phyloP scores from a whole-genome alignment of 169 alveolate genomes.

The Sarcocystis neurona region DNA sequence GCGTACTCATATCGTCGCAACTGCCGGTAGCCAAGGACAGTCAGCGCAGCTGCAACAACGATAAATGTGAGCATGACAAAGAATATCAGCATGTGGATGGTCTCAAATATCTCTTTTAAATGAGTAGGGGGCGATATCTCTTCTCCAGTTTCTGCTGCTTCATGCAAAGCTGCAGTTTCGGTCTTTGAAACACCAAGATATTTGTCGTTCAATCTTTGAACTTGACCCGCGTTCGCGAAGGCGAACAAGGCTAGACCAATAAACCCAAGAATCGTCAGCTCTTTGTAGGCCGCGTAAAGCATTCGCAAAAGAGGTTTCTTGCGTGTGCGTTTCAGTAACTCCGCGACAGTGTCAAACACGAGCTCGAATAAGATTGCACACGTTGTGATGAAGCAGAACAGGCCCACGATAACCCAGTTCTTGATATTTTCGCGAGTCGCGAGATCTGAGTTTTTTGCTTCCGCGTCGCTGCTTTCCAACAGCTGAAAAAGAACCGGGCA shows the following conservation, averaged over 20 bases:
- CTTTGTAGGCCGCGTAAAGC: conserved; percentile 55
- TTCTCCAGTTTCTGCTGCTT: conserved; percentile 50
- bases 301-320: conserved; percentile 22
- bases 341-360: conserved; percentile 19
- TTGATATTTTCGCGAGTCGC: conserved; percentile 28
- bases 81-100: conserved; percentile 57
- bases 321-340: conserved; percentile 31
- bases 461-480: too few relatives aligned
- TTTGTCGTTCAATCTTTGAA: conserved; percentile 59
- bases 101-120: conserved; percentile 61
- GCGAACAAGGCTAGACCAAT: conserved; percentile 45
- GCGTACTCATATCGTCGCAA: background rate
- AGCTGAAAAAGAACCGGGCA: too few relatives aligned
- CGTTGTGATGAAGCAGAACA: conserved; percentile 27
- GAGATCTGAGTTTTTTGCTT: background rate
- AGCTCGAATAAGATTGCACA: conserved; percentile 44
- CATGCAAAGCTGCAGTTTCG: conserved; percentile 60
- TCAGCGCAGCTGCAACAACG: conserved; percentile 28
- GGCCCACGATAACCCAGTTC: conserved; percentile 50
- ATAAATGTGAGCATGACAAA: conserved; percentile 54
- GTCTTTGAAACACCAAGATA: conserved; percentile 60
- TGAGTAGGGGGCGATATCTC: conserved; percentile 63
- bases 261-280: conserved; percentile 66
- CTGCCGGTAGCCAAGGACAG: conserved; percentile 50
- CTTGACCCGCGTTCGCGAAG: conserved; percentile 24